phyloP scores from a whole-genome alignment of 257 asterid genomes.

The Echium plantagineum region DNA sequence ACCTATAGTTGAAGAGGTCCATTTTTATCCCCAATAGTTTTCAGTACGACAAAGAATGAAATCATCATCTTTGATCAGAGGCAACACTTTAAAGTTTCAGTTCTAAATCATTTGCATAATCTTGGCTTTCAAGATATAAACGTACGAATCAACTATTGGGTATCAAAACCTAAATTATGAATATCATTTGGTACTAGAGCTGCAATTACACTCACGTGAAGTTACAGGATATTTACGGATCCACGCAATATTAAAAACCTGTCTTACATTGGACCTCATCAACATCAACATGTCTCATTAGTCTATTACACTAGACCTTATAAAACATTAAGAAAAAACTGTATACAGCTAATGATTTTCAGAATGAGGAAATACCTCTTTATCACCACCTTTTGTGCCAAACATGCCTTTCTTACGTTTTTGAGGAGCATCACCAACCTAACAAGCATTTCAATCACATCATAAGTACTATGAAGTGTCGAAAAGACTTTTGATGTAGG shows the following conservation, averaged over 20 bases:
- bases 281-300: background rate
- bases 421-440: conserved; percentile 95
- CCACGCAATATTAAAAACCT: background rate
- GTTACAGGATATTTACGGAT: background rate
- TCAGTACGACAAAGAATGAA: background rate
- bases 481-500: background rate
- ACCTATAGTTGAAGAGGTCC: background rate
- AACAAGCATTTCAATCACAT: conserved; percentile 10
- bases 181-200: background rate
- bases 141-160: background rate
- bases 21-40: too few relatives aligned
- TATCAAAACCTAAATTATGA: background rate
- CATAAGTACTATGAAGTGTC: background rate
- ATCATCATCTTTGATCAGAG: background rate
- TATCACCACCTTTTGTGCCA: conserved; percentile 95
- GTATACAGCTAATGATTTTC: background rate
- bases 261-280: background rate
- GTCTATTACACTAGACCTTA: background rate
- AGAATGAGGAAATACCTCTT: conserved; percentile 54
- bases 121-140: background rate
- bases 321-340: background rate
- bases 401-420: conserved; percentile 92
- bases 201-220: too few relatives aligned
- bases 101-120: too few relatives aligned
- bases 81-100: background rate